phyloP scores from a whole-genome alignment of 2,329 filamentous ascomycete genomes.

The Biscogniauxia mediterranea region DNA sequence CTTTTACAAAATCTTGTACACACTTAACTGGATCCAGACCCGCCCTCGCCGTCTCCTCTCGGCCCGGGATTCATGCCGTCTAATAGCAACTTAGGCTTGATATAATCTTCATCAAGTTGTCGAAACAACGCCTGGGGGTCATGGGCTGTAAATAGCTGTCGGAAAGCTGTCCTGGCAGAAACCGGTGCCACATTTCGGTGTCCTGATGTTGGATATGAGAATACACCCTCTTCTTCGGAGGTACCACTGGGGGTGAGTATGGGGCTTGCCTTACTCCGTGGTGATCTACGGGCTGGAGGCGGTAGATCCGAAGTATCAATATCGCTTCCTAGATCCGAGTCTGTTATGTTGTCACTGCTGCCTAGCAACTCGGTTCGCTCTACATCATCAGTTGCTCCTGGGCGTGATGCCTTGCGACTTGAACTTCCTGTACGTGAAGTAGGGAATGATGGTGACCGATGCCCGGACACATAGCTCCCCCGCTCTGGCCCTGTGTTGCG shows the following conservation, averaged over 20 bases:
- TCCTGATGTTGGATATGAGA: conserved; percentile 36
- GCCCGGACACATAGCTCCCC: conserved; percentile 53
- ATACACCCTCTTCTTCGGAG: conserved; percentile 32
- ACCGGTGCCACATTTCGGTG: conserved; percentile 43
- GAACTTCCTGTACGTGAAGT: conserved; percentile 45
- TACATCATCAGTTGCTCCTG: conserved; percentile 40
- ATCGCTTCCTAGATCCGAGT: conserved; percentile 62
- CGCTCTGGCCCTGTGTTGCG: conserved; percentile 32
- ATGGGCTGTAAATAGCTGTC: conserved; percentile 77
- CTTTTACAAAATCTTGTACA: conserved; percentile 6
- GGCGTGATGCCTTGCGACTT: conserved; percentile 51
- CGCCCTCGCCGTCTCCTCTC: conserved; percentile 28
- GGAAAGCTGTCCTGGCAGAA: conserved; percentile 74
- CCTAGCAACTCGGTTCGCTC: conserved; percentile 59
- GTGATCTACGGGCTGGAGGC: conserved; percentile 52
- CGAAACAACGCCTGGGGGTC: conserved; percentile 89
- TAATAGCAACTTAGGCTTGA: conserved; percentile 86
- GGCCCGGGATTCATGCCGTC: conserved; percentile 56
- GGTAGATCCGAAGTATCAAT: conserved; percentile 67
- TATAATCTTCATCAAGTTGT: conserved; percentile 92
- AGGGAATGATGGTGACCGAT: conserved; percentile 47
- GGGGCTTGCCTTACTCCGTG: conserved; percentile 40
- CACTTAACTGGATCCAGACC: conserved; percentile 23
- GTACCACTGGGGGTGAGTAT: conserved; percentile 31
- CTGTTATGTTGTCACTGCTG: conserved; percentile 44